Conservation (phyloP, 73 alveolate species). For the Paramecium pentaurelia region DNA sequence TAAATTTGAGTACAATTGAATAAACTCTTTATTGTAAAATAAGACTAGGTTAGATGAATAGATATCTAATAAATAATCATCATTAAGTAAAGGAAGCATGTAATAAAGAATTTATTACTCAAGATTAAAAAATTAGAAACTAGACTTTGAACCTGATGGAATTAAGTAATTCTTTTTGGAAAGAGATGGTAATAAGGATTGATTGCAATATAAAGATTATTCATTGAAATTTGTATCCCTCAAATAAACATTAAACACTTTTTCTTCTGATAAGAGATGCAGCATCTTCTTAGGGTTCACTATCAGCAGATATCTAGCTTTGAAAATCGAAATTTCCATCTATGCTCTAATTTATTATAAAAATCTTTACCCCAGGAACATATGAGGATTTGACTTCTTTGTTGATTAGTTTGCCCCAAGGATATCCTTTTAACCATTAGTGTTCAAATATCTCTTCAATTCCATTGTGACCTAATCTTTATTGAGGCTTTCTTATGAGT, state of each 20-base stretch:
- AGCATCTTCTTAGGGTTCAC: constrained; percentile 12
- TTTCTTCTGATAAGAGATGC: neutral
- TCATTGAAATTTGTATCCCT: constrained; percentile 34
- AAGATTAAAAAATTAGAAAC: too few species aligned
- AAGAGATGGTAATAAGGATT: neutral
- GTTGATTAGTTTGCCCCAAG: constrained; percentile 73
- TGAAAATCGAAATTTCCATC: constrained; percentile 44
- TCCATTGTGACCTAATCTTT: constrained; percentile 86
- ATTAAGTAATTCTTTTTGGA: neutral
- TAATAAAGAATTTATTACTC: too few species aligned
- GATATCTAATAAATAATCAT: too few species aligned
- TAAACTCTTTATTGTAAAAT: too few species aligned
- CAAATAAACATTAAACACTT: constrained; percentile 42
- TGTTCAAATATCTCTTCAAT: constrained; percentile 78
- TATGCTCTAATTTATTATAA: neutral
- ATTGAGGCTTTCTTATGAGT: constrained; percentile 72
- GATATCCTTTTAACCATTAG: constrained; percentile 81
- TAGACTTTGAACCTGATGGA: too few species aligned
- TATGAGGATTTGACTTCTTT: neutral
- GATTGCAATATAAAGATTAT: neutral
- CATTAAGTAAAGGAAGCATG: too few species aligned
- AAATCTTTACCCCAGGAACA: constrained; percentile 15
- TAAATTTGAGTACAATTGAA: too few species aligned
- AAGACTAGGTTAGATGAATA: too few species aligned
- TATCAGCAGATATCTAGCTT: constrained; percentile 24